Conservation (phyloP, 495 filamentous ascomycete species). For the Parachaetomium inaequale region DNA sequence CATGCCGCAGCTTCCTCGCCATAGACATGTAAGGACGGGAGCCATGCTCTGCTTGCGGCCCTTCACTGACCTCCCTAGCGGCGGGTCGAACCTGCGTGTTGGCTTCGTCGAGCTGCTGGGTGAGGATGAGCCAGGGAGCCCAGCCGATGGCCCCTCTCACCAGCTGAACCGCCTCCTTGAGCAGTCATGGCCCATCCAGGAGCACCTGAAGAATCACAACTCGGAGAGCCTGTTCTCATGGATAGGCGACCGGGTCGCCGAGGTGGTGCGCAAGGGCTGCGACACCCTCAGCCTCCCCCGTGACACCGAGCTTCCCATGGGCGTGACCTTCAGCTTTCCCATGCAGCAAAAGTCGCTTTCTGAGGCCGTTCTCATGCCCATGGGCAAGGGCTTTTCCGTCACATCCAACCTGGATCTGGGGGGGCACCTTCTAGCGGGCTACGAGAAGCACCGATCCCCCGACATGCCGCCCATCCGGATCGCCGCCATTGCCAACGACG, state of each 20-base stretch:
- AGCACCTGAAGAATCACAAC: constrained; percentile 73
- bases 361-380: constrained; percentile 75
- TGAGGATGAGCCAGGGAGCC: constrained; percentile 22
- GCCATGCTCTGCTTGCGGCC: constrained; percentile 7
- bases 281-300: constrained; percentile 29
- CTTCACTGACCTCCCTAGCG: constrained; percentile 36
- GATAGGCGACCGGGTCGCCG: constrained; percentile 73
- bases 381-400: constrained; percentile 86
- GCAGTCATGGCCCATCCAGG: constrained; percentile 72
- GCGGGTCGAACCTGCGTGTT: constrained; percentile 76
- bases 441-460: constrained; percentile 49
- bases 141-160: not conserved
- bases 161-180: constrained; percentile 53
- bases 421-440: constrained; percentile 63
- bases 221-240: constrained; percentile 72
- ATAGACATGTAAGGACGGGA: constrained; percentile 61
- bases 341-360: constrained; percentile 74
- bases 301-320: constrained; percentile 59
- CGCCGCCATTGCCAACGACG: constrained; percentile 75
- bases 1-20: constrained; percentile 56
- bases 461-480: constrained; percentile 65
- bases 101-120: constrained; percentile 71
- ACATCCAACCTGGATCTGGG: constrained; percentile 68
- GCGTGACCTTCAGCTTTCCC: constrained; percentile 84
- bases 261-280: constrained; percentile 57